Base-by-base conservation (phyloP, 768 basidiomycete species). In the Naganishia kalamii region DNA sequence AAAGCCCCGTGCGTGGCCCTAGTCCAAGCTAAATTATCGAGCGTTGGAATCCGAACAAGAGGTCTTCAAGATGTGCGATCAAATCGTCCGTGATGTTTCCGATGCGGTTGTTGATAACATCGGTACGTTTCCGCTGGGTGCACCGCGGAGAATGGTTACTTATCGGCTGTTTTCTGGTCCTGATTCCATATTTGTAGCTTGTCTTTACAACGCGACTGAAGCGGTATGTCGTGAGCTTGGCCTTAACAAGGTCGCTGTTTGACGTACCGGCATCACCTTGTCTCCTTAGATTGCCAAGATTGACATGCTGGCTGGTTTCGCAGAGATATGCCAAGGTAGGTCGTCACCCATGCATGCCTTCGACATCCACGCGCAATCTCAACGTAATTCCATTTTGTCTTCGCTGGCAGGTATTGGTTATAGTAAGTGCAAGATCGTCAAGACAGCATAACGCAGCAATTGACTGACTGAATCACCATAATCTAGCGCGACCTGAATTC, bases 11-110 rank as follows among this genome's bases (percentile, higher is more conserved):
- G 1, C 3, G 7, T 27, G 10, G 65, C 33, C 23, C 4, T 63
- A 92, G 91, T 88, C 89, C 75, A 91, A 92, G 72, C 81, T 89
- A 79, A 93, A 92, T 74, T 86, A 89, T 0, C 80, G 91, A 49
- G 89, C 96, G 86, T 88, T 87, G 70, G 91, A 94, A 73, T 87
- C 90, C 0, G 79, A 94, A n/a, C 87, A 92, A 65, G 94, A 98
- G 76, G 85, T 89, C 0, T 79, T 96, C 60, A 83, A 91, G 43
- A 80, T 97, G 54, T 93, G 92, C 72, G 86, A 91, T 67, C 87
- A 85, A 67, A 87, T 92, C 54, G 86, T 97, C 48, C 84, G 87
- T 67, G 87, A 88, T 46, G 80, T 98, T 27, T 84, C 90, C 1
- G 47, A 81, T 0, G 84, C 87, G 49, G 84, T 97, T 51, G 71